These are phyloP conservation scores for Lineolata rhizophorae DNA, from an alignment of 495 filamentous ascomycete genomes.

Conservation along the genomic window DNA sequence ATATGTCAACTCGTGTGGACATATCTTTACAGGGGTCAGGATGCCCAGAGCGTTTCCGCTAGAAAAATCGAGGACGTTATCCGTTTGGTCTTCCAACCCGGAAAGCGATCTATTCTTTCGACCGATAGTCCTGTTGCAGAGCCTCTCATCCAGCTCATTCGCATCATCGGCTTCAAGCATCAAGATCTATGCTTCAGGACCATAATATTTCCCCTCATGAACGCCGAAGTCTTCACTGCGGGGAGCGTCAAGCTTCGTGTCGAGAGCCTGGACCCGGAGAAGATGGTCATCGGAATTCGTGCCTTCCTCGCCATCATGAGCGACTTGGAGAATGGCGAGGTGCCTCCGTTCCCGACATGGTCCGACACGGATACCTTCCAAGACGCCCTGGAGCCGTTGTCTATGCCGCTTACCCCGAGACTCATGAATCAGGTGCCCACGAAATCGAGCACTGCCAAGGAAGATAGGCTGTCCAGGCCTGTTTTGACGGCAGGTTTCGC, in stretches of 20 bases:
- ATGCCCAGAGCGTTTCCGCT: constrained; percentile 40
- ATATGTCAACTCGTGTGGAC: constrained; percentile 90
- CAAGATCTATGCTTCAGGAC: constrained; percentile 80
- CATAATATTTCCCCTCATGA: constrained; percentile 87
- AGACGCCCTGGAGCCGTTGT: constrained; percentile 8
- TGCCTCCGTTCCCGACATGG: constrained; percentile 53
- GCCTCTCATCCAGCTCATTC: constrained; percentile 76
- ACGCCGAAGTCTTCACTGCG: constrained; percentile 63
- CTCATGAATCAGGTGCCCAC: constrained; percentile 13
- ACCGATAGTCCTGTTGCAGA: constrained; percentile 66
- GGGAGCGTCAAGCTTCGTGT: constrained; percentile 66
- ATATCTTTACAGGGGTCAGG: constrained; percentile 70
- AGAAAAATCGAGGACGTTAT: constrained; percentile 77
- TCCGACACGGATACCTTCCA: constrained; percentile 15
- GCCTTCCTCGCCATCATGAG: constrained; percentile 83
- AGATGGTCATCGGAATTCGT: constrained; percentile 86
- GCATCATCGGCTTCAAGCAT: constrained; percentile 85
- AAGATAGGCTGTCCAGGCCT: constrained; percentile 45
- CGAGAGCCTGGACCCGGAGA: constrained; percentile 86
- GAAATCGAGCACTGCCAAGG: constrained; percentile 17
- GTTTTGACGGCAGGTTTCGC: constrained; percentile 51
- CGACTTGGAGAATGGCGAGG: constrained; percentile 73
- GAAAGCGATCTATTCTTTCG: constrained; percentile 55
- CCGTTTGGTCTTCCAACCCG: constrained; percentile 53
- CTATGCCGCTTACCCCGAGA: constrained; percentile 15